These are phyloP conservation scores for Solanum sitiens DNA, from an alignment of 257 asterid species.

Conservation along the genomic window DNA sequence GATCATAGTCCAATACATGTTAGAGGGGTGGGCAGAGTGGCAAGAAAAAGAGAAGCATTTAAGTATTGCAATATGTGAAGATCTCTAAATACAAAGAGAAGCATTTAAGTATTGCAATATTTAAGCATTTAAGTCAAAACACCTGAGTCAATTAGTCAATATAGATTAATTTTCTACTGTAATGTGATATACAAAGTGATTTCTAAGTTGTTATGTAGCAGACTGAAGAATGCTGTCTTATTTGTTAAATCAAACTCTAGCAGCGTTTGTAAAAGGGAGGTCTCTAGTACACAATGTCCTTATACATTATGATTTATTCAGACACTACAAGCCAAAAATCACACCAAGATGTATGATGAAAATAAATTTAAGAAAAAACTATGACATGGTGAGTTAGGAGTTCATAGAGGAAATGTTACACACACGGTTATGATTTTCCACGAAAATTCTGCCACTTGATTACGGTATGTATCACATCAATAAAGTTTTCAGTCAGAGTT, in stretches of 20 bases:
- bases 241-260: neutral
- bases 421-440: neutral
- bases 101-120: no score
- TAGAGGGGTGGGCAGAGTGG: no score
- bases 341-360: neutral
- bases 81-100: no score
- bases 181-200: no score
- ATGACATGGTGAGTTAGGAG: neutral
- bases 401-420: neutral
- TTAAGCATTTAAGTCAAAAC: no score
- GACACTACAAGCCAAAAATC: neutral
- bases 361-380: neutral
- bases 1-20: no score
- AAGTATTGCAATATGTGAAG: no score
- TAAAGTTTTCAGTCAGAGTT: neutral
- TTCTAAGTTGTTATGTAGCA: no score
- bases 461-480: neutral
- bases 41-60: no score
- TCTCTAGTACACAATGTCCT: neutral
- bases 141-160: no score
- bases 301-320: neutral
- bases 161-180: no score
- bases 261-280: neutral
- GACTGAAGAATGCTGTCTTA: neutral
- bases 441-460: neutral